Percentiles rank a stretch among this genome's conserved stretches.
Evolutionary conservation across 2,329 filamentous ascomycete genomes (phyloP).

Genomic region (Colletotrichum tamarilloi): DNA sequence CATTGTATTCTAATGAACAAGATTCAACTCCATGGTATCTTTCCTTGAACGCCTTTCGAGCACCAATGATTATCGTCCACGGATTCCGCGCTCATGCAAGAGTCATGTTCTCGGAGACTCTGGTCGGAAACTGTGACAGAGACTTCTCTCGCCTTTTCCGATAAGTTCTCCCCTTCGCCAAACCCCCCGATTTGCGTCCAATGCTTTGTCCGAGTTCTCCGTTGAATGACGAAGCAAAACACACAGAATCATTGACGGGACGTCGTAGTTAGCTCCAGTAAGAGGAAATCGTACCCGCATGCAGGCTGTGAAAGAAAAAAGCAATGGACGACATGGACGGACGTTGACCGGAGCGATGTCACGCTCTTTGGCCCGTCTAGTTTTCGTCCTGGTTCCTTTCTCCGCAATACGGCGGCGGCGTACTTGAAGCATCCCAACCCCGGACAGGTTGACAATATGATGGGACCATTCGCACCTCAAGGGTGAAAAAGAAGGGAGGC

Average conservation of each 20-base stretch:
- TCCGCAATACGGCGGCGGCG: conserved; percentile 20
- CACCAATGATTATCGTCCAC: background rate
- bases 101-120: background rate
- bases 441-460: background rate
- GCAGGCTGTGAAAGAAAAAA: background rate
- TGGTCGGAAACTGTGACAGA: background rate
- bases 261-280: background rate
- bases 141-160: background rate
- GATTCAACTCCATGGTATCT: background rate
- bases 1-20: background rate
- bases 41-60: background rate
- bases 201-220: background rate
- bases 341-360: conserved; percentile 28
- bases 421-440: background rate
- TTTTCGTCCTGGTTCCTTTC: background rate
- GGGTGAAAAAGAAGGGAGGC: background rate
- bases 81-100: background rate
- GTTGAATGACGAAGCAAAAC: background rate
- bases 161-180: background rate
- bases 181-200: background rate
- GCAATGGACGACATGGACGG: background rate
- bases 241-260: background rate
- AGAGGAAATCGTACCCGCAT: background rate
- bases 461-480: no score
- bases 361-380: conserved; percentile 3